These are phyloP conservation scores for Barnettozyma populi DNA, from an alignment of 805 yeast genomes.

Conservation along the genomic window DNA sequence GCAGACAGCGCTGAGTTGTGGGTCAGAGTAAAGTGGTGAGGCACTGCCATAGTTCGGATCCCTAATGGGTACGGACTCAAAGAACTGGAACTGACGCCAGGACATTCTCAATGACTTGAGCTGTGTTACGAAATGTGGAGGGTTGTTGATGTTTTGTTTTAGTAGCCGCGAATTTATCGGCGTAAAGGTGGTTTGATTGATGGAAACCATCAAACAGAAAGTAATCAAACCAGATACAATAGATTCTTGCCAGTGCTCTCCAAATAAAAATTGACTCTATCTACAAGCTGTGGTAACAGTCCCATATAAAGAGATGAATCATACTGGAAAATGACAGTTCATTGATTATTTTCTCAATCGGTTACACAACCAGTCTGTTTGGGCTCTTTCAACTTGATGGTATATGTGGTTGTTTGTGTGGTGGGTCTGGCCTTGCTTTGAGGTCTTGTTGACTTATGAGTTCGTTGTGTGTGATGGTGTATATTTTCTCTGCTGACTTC, in stretches of 20 bases:
- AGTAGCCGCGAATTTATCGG: neutral
- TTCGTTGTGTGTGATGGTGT: neutral
- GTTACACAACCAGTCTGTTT: neutral
- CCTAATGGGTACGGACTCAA: constrained; percentile 73
- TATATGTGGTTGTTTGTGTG: neutral
- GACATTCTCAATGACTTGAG: constrained; percentile 20
- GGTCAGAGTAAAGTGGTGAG: constrained; percentile 72
- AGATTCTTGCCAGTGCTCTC: too few relatives aligned
- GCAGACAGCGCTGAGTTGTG: constrained; percentile 58
- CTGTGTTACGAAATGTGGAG: constrained; percentile 40
- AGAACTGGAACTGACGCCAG: constrained; percentile 85
- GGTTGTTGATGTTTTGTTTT: constrained; percentile 31
- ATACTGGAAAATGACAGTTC: too few relatives aligned
- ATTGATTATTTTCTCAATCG: neutral
- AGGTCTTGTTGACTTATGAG: neutral
- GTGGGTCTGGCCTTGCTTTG: neutral
- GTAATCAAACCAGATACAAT: too few relatives aligned
- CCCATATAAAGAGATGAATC: too few relatives aligned
- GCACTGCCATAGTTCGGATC: constrained; percentile 71
- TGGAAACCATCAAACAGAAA: too few relatives aligned
- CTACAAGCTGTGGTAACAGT: too few relatives aligned
- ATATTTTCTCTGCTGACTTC: neutral
- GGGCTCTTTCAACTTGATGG: neutral
- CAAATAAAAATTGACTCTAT: too few relatives aligned
- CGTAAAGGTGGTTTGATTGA: too few relatives aligned